Evolutionary conservation across 1,284 basidiomycete species (phyloP), one percentile per base, ranked within the genome.

Genomic region (Pseudozyma sp.): DNA sequence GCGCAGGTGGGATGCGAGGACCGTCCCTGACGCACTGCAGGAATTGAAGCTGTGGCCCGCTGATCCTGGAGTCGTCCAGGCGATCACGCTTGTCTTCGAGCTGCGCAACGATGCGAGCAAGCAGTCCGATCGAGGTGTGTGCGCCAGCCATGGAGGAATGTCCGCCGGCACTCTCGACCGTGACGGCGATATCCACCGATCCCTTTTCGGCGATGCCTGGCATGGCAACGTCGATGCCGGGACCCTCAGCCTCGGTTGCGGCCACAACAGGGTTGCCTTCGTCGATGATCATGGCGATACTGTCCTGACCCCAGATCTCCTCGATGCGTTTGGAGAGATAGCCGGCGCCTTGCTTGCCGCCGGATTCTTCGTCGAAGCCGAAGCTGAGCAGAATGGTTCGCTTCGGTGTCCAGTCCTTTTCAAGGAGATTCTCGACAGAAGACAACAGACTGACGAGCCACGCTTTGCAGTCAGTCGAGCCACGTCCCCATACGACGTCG

Each of bases 351-450:
- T 77, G 47, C 43, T 72, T 60, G 55, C 75, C 76, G 48, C 70
- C 51, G 1, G 69, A 54, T 84, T 92, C 91, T 76, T 92, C 91
- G 76, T 92, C 91, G 61, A 89, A 89, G n/a, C 91, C 91, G 53
- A 89, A 89, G 1, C 89, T 88, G 29, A 91, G 85, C 24, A 92
- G 86, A 43, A 92, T 84, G 17, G 73, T 79, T 34, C 85, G 77
- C 46, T 71, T 78, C 6, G 88, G 87, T 64, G 84, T 60, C 75
- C 85, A 88, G 42, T 61, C 68, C 13, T 60, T 52, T 4, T 82
- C 85, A 17, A 87, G 71, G 14, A 89, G 84, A 48, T 84, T 85
- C 79, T 88, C 88, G 11, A 88, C 77, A 0, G 87, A 84, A 7
- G 84, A 82, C 44, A 87, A 80, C 53, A 87, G 85, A 10, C 85